Percentiles rank a stretch among this genome's conserved stretches.
Evolutionary conservation across 2,329 filamentous ascomycete genomes (phyloP).

Genomic region (Arthroderma sp.): DNA sequence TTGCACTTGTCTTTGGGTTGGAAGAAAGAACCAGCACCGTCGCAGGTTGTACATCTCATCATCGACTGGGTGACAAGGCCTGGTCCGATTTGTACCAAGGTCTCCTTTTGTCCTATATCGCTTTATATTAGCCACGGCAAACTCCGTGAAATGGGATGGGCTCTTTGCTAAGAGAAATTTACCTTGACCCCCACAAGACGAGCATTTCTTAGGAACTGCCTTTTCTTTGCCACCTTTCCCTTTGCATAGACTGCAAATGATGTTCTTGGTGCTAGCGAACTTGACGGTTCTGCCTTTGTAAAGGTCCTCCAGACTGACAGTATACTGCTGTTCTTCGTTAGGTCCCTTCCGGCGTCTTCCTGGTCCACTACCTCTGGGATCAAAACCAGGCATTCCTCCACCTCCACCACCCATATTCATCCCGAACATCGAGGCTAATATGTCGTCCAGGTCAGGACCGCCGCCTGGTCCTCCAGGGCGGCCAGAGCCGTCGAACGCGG

Average conservation of each 20-base stretch:
- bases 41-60: constrained; percentile 69
- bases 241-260: constrained; percentile 77
- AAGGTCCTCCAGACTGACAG: constrained; percentile 81
- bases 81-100: constrained; percentile 71
- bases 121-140: neutral
- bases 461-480: constrained; percentile 52
- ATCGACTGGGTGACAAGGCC: constrained; percentile 73
- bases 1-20: constrained; percentile 97
- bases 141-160: neutral
- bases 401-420: constrained; percentile 38
- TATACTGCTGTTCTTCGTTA: constrained; percentile 42
- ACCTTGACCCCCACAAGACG: constrained; percentile 70
- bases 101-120: constrained; percentile 53
- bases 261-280: constrained; percentile 88
- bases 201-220: constrained; percentile 70
- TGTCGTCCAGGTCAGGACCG: constrained; percentile 67
- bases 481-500: constrained; percentile 72
- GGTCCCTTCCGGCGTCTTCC: constrained; percentile 37
- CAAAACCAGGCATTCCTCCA: constrained; percentile 30
- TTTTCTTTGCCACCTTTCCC: constrained; percentile 85
- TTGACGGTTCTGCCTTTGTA: constrained; percentile 99
- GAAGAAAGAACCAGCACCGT: constrained; percentile 72
- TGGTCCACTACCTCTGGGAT: constrained; percentile 31
- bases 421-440: constrained; percentile 82
- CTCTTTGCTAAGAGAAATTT: constrained; percentile 10